A percentile compares a stretch with the other conserved stretches of the same genome.
phyloP scores from a whole-genome alignment of 441 rosid species.

The Arabidopsis hybrid region DNA sequence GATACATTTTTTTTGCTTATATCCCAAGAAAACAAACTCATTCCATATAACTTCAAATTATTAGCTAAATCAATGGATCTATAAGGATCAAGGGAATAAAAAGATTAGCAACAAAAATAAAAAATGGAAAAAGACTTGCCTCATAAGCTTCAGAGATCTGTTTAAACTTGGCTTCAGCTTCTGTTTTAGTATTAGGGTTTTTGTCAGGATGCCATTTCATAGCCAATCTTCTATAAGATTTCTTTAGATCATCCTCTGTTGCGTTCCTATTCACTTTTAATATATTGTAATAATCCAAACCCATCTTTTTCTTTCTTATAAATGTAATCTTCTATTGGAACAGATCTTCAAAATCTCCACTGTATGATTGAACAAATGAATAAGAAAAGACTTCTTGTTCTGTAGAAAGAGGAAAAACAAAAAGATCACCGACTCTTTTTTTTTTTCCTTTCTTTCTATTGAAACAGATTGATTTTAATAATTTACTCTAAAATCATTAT shows the following conservation, averaged over 20 bases:
- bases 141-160: conserved; percentile 97
- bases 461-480: conserved; percentile 5
- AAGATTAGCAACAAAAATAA: not conserved
- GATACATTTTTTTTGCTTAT: conserved; percentile 33
- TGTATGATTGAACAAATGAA: too few relatives aligned
- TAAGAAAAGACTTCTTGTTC: too few relatives aligned
- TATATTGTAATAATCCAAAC: conserved; percentile 80
- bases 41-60: not conserved
- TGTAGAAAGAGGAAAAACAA: too few relatives aligned
- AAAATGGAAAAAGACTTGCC: conserved; percentile 46
- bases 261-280: conserved; percentile 79
- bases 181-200: conserved; percentile 78
- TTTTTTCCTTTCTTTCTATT: not conserved
- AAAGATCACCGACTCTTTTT: conserved; percentile 24
- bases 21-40: conserved; percentile 38
- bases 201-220: conserved; percentile 99
- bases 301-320: conserved; percentile 66
- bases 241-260: conserved; percentile 90
- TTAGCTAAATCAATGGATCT: conserved; percentile 26
- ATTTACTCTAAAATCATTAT: conserved; percentile 21
- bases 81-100: not conserved
- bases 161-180: conserved; percentile 94
- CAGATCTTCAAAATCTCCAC: too few relatives aligned
- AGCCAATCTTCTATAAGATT: conserved; percentile 78
- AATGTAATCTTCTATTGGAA: too few relatives aligned